phyloP scores from a whole-genome alignment of 305 asterid genomes.

The Fraxinus sp. region DNA sequence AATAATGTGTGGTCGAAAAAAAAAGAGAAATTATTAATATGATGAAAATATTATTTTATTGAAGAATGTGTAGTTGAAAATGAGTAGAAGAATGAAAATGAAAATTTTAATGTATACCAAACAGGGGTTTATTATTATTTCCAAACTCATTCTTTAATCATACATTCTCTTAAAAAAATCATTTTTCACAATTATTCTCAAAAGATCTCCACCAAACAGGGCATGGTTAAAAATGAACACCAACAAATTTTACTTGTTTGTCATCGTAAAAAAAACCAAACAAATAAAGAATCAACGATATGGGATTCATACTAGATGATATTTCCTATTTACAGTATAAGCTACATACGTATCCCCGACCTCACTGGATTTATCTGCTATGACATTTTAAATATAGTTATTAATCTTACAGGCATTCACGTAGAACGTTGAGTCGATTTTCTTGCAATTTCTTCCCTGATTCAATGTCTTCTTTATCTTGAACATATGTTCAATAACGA shows the following conservation, averaged over 20 bases:
- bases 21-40: too few species aligned
- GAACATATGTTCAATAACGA: slow-evolving; percentile 50
- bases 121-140: too few species aligned
- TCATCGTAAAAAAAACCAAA: neutral
- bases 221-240: neutral
- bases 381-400: neutral
- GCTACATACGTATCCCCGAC: neutral
- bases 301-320: neutral
- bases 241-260: neutral
- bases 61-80: too few species aligned
- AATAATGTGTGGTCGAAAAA: too few species aligned
- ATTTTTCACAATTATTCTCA: neutral
- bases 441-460: neutral
- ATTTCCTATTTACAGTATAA: neutral
- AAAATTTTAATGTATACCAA: too few species aligned
- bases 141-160: neutral
- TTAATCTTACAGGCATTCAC: neutral
- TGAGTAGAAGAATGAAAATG: too few species aligned
- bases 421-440: neutral
- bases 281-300: neutral
- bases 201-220: neutral
- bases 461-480: neutral
- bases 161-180: neutral
- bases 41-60: too few species aligned
- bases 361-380: neutral